Percentiles rank a stretch among this genome's conserved stretches.
phyloP scores from a whole-genome alignment of 495 filamentous ascomycete genomes.

The Usnea hakonensis region DNA sequence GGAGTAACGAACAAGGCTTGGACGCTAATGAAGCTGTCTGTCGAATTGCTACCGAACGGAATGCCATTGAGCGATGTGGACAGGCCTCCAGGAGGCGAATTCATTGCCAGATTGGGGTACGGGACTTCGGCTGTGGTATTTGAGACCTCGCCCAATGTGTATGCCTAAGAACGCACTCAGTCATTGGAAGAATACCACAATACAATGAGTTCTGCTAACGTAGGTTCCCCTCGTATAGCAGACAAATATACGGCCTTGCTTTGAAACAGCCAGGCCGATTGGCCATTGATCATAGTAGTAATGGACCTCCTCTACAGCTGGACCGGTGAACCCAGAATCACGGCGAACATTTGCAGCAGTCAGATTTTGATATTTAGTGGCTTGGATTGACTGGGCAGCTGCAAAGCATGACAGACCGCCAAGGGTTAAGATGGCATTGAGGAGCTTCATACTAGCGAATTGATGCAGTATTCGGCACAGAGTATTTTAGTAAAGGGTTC shows the following conservation, averaged over 20 bases:
- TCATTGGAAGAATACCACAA: background rate
- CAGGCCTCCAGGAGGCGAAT: constrained; percentile 28
- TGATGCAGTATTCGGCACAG: background rate
- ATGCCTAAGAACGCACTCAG: constrained; percentile 8
- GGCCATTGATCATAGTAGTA: constrained; percentile 41
- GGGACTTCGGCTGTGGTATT: constrained; percentile 32
- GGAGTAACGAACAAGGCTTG: constrained; percentile 36
- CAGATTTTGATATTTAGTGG: constrained; percentile 23
- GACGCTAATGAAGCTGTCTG: constrained; percentile 31
- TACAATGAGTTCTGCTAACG: background rate
- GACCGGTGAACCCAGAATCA: constrained; percentile 33
- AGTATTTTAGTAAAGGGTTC: background rate
- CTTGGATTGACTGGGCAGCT: constrained; percentile 9
- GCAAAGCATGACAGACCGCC: constrained; percentile 5
- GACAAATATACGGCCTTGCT: constrained; percentile 32
- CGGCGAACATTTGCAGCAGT: constrained; percentile 27
- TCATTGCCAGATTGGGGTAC: constrained; percentile 30
- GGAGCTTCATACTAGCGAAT: background rate
- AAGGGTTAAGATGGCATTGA: background rate
- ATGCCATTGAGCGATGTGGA: constrained; percentile 29
- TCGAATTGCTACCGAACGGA: constrained; percentile 30
- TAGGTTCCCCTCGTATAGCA: constrained; percentile 33
- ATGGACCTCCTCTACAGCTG: constrained; percentile 33
- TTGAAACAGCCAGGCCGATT: constrained; percentile 34
- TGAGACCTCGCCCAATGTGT: constrained; percentile 31